Conservation (phyloP, 805 yeast genomes). For the baker's yeast (Saccharomyces cerevisiae) region DNA sequence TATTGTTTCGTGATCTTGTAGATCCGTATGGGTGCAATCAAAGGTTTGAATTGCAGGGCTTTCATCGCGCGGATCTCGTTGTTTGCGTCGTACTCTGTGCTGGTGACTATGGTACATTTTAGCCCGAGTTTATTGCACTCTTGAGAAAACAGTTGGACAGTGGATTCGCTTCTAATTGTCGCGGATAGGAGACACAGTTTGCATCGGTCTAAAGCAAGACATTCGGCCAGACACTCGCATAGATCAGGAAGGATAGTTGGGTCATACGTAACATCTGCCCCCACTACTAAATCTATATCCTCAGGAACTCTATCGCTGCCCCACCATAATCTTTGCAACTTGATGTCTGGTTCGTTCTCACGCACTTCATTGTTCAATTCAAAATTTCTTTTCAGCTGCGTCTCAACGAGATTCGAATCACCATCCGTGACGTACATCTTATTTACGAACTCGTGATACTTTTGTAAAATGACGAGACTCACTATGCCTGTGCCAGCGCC, state of each 20-base stretch:
- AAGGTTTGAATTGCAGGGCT: slow-evolving; percentile 7
- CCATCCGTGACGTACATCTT: slow-evolving; percentile 28
- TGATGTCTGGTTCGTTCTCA: slow-evolving; percentile 9
- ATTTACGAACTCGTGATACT: slow-evolving; percentile 3
- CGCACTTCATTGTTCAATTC: slow-evolving; percentile 33
- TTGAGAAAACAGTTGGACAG: slow-evolving; percentile 38
- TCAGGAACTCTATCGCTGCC: slow-evolving; percentile 37
- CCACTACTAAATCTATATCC: slow-evolving; percentile 47
- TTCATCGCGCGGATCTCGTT: slow-evolving; percentile 2
- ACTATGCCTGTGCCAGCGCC: slow-evolving; percentile 91
- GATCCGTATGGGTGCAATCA: slow-evolving; percentile 20
- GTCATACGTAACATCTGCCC: slow-evolving; percentile 89
- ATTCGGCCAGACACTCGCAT: slow-evolving; percentile 36
- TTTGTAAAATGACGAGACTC: slow-evolving; percentile 13
- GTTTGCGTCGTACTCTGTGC: slow-evolving; percentile 9
- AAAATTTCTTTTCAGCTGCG: slow-evolving; percentile 33
- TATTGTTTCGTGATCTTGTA: slow-evolving; percentile 11
- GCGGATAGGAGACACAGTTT: slow-evolving; percentile 49
- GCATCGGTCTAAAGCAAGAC: slow-evolving; percentile 9
- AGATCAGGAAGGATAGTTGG: slow-evolving; percentile 47
- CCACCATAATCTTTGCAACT: slow-evolving; percentile 52
- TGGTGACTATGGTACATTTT: slow-evolving; percentile 16
- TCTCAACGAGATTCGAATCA: slow-evolving; percentile 20
- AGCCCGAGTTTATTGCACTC: slow-evolving; percentile 23
- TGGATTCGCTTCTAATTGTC: slow-evolving; percentile 58